These are phyloP conservation scores for Striga asiatica DNA, from an alignment of 257 asterid species.

Conservation along the genomic window DNA sequence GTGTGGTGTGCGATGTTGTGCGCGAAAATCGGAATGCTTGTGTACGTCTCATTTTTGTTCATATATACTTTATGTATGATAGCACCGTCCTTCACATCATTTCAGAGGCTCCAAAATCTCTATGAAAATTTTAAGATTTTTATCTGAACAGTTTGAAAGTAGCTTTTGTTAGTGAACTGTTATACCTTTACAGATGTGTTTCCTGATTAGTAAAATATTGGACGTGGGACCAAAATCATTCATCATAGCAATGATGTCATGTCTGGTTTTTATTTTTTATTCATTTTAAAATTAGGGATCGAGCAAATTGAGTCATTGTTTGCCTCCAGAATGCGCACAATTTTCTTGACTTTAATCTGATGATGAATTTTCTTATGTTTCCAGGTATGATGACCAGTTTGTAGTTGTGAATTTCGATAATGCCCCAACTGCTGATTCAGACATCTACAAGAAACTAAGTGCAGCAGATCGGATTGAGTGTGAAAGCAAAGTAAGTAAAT, in stretches of 20 bases:
- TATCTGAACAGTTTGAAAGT: not conserved
- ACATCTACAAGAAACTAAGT: slow-evolving; percentile 50
- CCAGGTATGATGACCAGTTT: slow-evolving; percentile 69
- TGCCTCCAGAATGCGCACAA: not conserved
- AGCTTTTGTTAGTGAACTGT: not conserved
- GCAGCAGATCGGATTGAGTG: slow-evolving; percentile 53
- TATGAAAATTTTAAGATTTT: not conserved
- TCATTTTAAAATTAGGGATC: too few relatives aligned
- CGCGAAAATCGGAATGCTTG: not conserved
- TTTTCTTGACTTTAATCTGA: not conserved
- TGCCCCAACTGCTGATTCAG: slow-evolving; percentile 91
- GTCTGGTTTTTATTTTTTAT: too few relatives aligned
- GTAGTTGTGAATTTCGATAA: slow-evolving; percentile 73
- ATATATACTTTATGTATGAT: not conserved
- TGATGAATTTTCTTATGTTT: slow-evolving; percentile 9
- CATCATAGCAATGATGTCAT: too few relatives aligned
- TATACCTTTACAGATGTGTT: not conserved
- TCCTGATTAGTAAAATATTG: not conserved
- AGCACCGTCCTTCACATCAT: not conserved
- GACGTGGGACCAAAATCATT: not conserved
- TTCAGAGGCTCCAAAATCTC: not conserved
- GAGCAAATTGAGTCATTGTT: slow-evolving; percentile 2
- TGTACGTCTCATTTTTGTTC: not conserved
- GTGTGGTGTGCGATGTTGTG: too few relatives aligned
- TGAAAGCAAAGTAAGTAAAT: slow-evolving; percentile 56